phyloP scores from a whole-genome alignment of 2,329 filamentous ascomycete species.

The Aspergillus aculeatus region DNA sequence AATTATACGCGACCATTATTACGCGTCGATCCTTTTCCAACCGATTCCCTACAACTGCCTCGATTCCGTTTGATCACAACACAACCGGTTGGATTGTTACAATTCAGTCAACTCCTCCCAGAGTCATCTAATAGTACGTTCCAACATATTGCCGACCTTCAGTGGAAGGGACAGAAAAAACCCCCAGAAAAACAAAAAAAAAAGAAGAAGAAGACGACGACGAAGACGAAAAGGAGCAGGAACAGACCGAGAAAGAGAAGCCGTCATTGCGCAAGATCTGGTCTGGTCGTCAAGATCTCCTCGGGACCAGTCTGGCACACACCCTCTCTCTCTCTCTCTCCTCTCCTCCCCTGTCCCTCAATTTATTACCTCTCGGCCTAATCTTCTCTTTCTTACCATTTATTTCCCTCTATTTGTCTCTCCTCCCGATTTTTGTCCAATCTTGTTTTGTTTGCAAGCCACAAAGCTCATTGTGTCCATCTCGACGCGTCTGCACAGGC shows the following conservation, averaged over 20 bases:
- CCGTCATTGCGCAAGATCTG: neutral
- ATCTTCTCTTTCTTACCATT: slow-evolving; percentile 8
- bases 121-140: slow-evolving; percentile 23
- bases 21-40: slow-evolving; percentile 17
- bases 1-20: slow-evolving; percentile 13
- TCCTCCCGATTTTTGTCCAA: slow-evolving; percentile 8
- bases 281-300: neutral
- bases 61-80: neutral
- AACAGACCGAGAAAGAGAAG: neutral
- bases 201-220: neutral
- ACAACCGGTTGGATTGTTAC: neutral
- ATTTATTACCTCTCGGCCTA: slow-evolving; percentile 14
- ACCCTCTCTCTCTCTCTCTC: slow-evolving; percentile 2
- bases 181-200: neutral
- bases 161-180: neutral
- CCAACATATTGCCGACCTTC: slow-evolving; percentile 15
- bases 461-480: slow-evolving; percentile 31
- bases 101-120: neutral
- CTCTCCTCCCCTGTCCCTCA: slow-evolving; percentile 13
- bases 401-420: slow-evolving; percentile 4
- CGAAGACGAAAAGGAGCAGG: neutral
- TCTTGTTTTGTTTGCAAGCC: slow-evolving; percentile 16
- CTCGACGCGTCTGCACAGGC: slow-evolving; percentile 32
- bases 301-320: neutral
- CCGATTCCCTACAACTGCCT: neutral